phyloP scores from a whole-genome alignment of 2,329 filamentous ascomycete genomes.

The Claviceps pazoutovae region DNA sequence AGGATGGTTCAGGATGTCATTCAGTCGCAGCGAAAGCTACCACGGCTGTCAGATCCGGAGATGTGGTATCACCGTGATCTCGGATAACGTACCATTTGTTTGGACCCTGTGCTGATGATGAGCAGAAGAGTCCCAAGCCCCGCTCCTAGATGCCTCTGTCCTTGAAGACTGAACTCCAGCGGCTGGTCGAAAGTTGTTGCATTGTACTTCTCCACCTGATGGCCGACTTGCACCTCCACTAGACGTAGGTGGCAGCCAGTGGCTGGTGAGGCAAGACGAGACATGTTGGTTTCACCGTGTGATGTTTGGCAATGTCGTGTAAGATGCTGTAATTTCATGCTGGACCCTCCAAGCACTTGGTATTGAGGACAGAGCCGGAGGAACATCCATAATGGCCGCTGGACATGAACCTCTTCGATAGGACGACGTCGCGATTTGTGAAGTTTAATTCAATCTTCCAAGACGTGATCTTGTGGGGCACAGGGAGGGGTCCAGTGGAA shows the following conservation, averaged over 20 bases:
- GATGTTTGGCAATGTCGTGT: too few relatives aligned
- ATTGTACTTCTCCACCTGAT: constrained; percentile 2
- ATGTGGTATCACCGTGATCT: neutral
- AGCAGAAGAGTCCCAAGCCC: constrained; percentile 3
- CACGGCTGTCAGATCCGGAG: constrained; percentile 1
- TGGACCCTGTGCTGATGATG: neutral
- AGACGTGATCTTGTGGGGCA: neutral
- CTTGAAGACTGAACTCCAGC: constrained; percentile 4
- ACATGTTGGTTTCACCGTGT: neutral
- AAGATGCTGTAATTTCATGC: neutral
- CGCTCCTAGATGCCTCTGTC: constrained; percentile 2
- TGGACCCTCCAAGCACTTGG: neutral
- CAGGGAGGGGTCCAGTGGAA: constrained; percentile 5
- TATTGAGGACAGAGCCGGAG: too few relatives aligned
- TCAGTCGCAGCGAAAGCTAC: constrained; percentile 5
- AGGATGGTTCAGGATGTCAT: constrained; percentile 4
- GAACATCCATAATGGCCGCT: too few relatives aligned
- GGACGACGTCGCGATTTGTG: neutral
- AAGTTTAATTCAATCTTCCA: neutral
- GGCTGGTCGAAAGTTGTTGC: constrained; percentile 1
- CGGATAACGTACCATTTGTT: constrained; percentile 4
- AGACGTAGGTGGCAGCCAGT: constrained; percentile 3
- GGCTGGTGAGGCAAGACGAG: constrained; percentile 4
- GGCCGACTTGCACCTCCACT: constrained; percentile 4
- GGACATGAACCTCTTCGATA: too few relatives aligned